Evolutionary conservation across 2,329 filamentous ascomycete genomes (phyloP).

Genomic region (Paradendryphiella salina): DNA sequence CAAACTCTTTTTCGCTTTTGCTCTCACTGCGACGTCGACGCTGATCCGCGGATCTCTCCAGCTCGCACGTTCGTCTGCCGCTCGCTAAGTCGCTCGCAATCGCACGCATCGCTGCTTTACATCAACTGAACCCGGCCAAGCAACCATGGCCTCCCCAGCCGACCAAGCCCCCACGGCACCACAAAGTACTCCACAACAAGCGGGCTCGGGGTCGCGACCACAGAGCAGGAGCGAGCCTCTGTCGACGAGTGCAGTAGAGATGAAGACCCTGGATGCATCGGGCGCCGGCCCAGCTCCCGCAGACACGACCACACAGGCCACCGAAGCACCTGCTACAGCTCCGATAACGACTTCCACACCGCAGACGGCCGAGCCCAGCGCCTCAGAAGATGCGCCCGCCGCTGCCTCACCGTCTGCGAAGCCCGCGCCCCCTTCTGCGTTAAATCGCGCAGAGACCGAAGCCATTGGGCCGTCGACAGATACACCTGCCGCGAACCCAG

Average conservation of each 20-base stretch:
- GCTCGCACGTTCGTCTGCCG: constrained; percentile 5
- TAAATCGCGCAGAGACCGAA: constrained; percentile 48
- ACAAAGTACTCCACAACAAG: constrained; percentile 30
- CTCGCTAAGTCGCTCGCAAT: constrained; percentile 25
- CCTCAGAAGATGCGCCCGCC: constrained; percentile 17
- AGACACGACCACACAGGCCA: constrained; percentile 16
- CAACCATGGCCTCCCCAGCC: constrained; percentile 39
- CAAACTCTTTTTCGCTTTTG: constrained; percentile 9
- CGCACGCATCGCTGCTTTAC: constrained; percentile 21
- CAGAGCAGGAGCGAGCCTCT: constrained; percentile 27
- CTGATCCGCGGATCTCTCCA: neutral
- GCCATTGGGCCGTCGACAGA: constrained; percentile 55
- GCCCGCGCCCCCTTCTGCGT: constrained; percentile 29
- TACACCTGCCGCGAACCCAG: constrained; percentile 45
- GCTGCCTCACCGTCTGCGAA: constrained; percentile 25
- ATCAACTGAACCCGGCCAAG: constrained; percentile 24
- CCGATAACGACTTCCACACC: constrained; percentile 15
- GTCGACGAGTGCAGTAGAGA: constrained; percentile 41
- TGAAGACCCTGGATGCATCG: constrained; percentile 37
- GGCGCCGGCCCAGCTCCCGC: constrained; percentile 20
- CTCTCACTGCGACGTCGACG: constrained; percentile 8
- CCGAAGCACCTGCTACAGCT: constrained; percentile 24
- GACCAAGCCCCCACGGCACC: constrained; percentile 34
- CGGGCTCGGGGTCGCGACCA: constrained; percentile 26
- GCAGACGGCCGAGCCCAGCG: constrained; percentile 16